Evolutionary conservation across 345 rosid genomes (phyloP), one percentile per base, ranked within the genome.

Genomic region (Dovyalis caffra): DNA sequence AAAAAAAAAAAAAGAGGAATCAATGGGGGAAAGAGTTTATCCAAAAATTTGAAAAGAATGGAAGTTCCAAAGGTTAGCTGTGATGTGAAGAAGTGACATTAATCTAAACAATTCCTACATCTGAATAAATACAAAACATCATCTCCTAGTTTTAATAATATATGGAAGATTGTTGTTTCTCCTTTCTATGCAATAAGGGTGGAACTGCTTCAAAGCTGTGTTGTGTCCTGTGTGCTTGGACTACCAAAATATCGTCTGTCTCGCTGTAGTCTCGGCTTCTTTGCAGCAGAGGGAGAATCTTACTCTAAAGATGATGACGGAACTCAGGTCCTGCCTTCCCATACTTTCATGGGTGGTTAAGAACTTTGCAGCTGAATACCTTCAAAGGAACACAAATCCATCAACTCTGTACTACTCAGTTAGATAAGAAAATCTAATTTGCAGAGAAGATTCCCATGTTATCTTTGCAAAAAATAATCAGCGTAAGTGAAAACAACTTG

Each of bases 301-400:
- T 53, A 49, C 77, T 21, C 12, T 68, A 37, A 58, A 29, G 18
- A 43, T 16, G 47, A 31, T 15, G 23, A n/a, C 20, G 4, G 0
- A 75, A 21, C 15, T 67, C 33, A 10, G 9, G n/a, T 20, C 40
- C 18, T 29, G 62, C 40, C 10, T 29, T 25, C 35, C 69, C 18
- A 21, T 33, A 51, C 8, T 38, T 61, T 53, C 70, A 14, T 12
- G 28, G 31, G 53, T 37, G 28, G 56, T 33, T 5, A 25, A 2
- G 0, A 47, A 16, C 71, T 45, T 66, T 66, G 61, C 34, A 47
- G 28, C 58, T 25, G 45, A 34, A 10, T 28, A 7, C 68, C 75
- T 61, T 72, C 75, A 72, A 72, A 28, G 58, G 15, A 40, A 25
- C 25, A 60, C 43, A 40, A 72, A 3, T 43, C 10, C 61, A 47